phyloP scores from a whole-genome alignment of 305 asterid species.

The Lippia alba region DNA sequence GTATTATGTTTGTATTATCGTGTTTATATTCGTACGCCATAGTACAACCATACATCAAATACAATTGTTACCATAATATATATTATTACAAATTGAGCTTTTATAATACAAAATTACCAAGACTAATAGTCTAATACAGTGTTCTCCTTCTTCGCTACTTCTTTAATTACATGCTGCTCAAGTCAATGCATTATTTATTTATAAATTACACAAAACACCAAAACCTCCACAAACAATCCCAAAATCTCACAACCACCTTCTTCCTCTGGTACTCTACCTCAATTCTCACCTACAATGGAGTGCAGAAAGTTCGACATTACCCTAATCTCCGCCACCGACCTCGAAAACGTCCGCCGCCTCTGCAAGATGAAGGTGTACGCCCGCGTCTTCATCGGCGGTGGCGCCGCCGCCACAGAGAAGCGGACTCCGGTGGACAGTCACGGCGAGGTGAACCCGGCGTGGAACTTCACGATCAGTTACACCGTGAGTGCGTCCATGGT shows the following conservation, averaged over 20 bases:
- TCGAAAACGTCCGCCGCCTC: not conserved
- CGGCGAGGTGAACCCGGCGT: slow-evolving; percentile 67
- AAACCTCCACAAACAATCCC: not conserved
- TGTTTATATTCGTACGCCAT: too few species aligned
- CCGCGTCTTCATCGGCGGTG: slow-evolving; percentile 45
- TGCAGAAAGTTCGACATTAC: slow-evolving; percentile 5
- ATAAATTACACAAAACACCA: too few species aligned
- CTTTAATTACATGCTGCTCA: too few species aligned
- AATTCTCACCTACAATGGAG: not conserved
- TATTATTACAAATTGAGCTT: too few species aligned
- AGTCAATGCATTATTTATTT: too few species aligned
- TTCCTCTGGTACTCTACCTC: not conserved
- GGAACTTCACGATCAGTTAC: slow-evolving; percentile 64
- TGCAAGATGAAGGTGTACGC: not conserved
- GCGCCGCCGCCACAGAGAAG: slow-evolving; percentile 42
- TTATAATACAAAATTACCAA: too few species aligned
- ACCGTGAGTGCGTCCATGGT: slow-evolving; percentile 54
- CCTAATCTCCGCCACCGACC: not conserved
- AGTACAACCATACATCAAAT: too few species aligned
- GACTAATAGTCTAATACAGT: too few species aligned
- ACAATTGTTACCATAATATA: too few species aligned
- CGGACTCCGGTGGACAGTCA: slow-evolving; percentile 69
- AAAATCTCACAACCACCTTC: too few species aligned
- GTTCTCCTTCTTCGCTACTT: too few species aligned
- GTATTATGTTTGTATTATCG: too few species aligned